A percentile compares a stretch with the other conserved stretches of the same genome.
Evolutionary conservation across 441 rosid genomes (phyloP).

Genomic region (Metrosideros polymorpha): DNA sequence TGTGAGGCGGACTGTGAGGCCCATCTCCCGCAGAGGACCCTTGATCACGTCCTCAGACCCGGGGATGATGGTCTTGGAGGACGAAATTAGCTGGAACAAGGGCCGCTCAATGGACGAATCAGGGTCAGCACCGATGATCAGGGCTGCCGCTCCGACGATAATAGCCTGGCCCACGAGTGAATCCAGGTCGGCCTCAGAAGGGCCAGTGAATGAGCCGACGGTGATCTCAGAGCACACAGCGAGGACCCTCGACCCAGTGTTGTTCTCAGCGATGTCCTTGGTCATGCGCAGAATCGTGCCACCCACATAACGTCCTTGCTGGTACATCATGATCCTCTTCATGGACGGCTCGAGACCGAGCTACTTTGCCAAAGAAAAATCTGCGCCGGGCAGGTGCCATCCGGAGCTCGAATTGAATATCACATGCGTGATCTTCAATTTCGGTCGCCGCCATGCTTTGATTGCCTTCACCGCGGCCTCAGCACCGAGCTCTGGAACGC

Average conservation of each 20-base stretch:
- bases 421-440: conserved; percentile 47
- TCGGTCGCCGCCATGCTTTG: conserved; percentile 44
- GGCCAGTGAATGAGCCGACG: conserved; percentile 40
- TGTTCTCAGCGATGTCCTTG: conserved; percentile 49
- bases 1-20: conserved; percentile 27
- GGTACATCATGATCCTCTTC: conserved; percentile 46
- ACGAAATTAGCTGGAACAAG: conserved; percentile 24
- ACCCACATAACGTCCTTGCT: conserved; percentile 45
- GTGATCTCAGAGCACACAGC: conserved; percentile 45
- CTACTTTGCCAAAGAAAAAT: conserved; percentile 39
- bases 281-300: conserved; percentile 43
- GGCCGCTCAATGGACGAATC: conserved; percentile 26
- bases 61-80: conserved; percentile 35
- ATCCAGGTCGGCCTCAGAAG: conserved; percentile 33
- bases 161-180: conserved; percentile 43
- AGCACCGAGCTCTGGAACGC: conserved; percentile 35
- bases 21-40: conserved; percentile 38
- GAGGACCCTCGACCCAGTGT: conserved; percentile 40
- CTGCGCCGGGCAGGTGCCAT: conserved; percentile 49
- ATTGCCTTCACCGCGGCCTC: conserved; percentile 44
- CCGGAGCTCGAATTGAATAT: conserved; percentile 46
- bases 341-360: conserved; percentile 39
- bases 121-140: conserved; percentile 33
- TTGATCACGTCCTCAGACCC: conserved; percentile 34
- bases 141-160: conserved; percentile 38